These are phyloP conservation scores for Nematocida sp. DNA, from an alignment of 371 early-diverging fungal species.

Conservation along the genomic window DNA sequence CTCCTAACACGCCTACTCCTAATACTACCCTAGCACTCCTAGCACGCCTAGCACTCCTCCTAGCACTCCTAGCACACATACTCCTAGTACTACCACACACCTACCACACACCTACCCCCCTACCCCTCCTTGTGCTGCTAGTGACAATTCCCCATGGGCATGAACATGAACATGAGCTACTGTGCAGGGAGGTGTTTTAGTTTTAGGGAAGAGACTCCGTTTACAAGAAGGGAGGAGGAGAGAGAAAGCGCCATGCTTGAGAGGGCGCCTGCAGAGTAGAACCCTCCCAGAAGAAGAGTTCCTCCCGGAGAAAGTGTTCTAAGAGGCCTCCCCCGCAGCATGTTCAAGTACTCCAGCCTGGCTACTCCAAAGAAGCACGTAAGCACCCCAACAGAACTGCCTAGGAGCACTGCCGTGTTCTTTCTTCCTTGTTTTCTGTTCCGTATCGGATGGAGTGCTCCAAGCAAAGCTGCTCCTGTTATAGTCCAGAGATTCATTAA, in stretches of 20 bases:
- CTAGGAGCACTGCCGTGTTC: background rate
- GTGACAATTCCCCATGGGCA: too few species aligned
- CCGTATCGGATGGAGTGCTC: background rate
- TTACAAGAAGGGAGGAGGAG: too few species aligned
- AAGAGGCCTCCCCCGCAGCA: background rate
- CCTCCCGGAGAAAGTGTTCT: background rate
- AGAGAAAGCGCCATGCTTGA: too few species aligned
- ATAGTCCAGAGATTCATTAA: background rate
- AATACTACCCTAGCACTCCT: too few species aligned
- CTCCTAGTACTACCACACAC: too few species aligned
- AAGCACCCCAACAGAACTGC: background rate
- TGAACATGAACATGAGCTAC: too few species aligned
- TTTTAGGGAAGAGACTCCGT: too few species aligned
- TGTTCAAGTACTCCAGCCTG: constrained; percentile 1
- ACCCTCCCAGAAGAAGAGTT: background rate
- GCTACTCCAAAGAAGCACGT: background rate
- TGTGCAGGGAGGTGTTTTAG: too few species aligned
- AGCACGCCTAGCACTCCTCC: too few species aligned
- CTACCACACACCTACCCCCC: too few species aligned
- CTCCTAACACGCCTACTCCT: background rate
- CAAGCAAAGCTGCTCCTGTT: background rate
- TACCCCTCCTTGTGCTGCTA: too few species aligned
- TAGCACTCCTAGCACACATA: too few species aligned
- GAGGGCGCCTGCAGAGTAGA: background rate
- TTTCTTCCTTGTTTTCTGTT: background rate